Base-by-base conservation (phyloP, 2,329 filamentous ascomycete genomes). In the Colletotrichum sp. region DNA sequence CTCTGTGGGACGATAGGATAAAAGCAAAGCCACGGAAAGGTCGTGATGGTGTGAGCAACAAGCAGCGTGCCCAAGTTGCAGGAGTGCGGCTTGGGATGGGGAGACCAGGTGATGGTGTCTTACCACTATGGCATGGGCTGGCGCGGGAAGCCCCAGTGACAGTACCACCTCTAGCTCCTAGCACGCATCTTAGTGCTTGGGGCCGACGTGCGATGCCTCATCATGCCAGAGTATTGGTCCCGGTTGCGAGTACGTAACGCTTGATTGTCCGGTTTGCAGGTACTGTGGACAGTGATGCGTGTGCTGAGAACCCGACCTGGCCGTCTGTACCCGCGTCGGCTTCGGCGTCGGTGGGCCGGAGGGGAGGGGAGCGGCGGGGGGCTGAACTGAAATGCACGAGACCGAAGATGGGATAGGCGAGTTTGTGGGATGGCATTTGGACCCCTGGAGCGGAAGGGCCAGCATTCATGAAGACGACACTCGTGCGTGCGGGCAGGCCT, bases 51-150 rank as follows among this genome's bases (percentile, higher is more conserved):
- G 60, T 73, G 34, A 44, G 44, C 60, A 15, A 24, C 18, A 10
- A 68, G 28, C 36, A 34, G 21, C 62, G 55, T 63, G 32, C 36
- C 28, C 34, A 16, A 36, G 28, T 62, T 26, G 60, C 69, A 75
- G 72, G 36, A 66, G 34, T 60, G n/a, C 52, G 68, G 32, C 34
- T 73, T 57, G 63, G n/a, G 44, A 55, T 44, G 30, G 28, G 63
- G 55, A 73, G 65, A 65, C 71, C 71, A 76, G 71, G 64, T 76
- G 74, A 75, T 75, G 64, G 65, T 76, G 57, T 70, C 74, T 76
- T 64, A 70, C 34, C 49, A 68, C 55, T n/a, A 64, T 63, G 73
- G 63, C 55, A 64, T 72, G 73, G 55, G 26, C 30, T 44, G 63
- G 68, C 62, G 30, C 55, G 39, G 69, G 62, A 62, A 55, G 62